Evolutionary conservation across 208 protist genomes (phyloP), one percentile per base, ranked within the genome.

Genomic region (Trypanosoma brucei): DNA sequence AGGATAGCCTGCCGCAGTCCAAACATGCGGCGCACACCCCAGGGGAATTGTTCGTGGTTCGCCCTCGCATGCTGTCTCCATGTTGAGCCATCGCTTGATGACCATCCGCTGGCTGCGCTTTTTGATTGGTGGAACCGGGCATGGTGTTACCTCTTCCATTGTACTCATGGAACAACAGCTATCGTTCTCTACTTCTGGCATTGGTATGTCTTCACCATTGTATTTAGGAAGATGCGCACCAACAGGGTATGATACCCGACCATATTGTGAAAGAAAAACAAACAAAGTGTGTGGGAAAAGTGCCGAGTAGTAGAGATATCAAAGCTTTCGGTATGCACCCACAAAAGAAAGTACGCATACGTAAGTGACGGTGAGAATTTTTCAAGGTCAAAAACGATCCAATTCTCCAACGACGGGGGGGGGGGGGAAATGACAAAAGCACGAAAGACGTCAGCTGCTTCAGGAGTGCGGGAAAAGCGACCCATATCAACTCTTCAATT

Each of bases 41-140:
- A 93, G 56, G 0, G 83, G 66, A 37, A 90, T 76, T 3, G 69
- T 76, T 14, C 83, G 78, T 5, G 67, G 64, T 60, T 78, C 74
- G 35, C 70, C 51, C 35, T 70, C 70, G 6, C 61, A 56, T 35
- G 57, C 62, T 14, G 30, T 52, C 2, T 75, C 62, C 52, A 51
- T 59, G 37, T 65, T 69, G 1, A 69, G n/a, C 58, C 62, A 65
- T 14, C 42, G 22, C 22, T 42, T 55, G n/a, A 71, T 13, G 2
- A 4, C 14, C 13, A 38, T 3, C 1, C 46, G 3, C 6, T 14
- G 44, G 50, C 53, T 51, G 34, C 5, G 42, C 1, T 39, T 37
- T 13, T 55, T 49, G 13, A 31, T 38, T 34, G 53, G 40, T 1
- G 59, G 59, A 55, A 64, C 40, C 30, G 37, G 13, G 48, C 57